Base-by-base conservation (phyloP, 2,329 filamentous ascomycete species). In the Monilinia polystroma region DNA sequence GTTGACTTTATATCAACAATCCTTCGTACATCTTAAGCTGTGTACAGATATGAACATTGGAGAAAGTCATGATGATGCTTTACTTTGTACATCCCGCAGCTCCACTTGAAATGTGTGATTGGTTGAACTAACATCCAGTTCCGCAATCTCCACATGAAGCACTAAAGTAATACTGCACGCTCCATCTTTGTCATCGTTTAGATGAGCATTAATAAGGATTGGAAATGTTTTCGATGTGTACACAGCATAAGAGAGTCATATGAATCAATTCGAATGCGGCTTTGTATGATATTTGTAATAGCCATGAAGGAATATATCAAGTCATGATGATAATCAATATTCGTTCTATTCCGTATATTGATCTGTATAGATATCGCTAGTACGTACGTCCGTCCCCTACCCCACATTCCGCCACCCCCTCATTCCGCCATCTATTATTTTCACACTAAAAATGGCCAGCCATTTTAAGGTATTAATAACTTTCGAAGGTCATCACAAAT, bases 141-240 rank as follows among this genome's bases (percentile, higher is more conserved):
- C 29, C 6, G 29, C 16, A 8, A 35, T 59, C 5, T 23, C 57
- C 20, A 23, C 29, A 35, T 47, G 18, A 16, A 49, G 20, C 32
- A n/a, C 12, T 20, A 6, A 23, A 23, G 11, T 59, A 49, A 49
- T 35, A 11, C 57, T n/a, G 20, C 35, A 20, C 10, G 29, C 29
- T 18, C 57, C 57, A 38, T 16, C 49, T 60, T 49, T 60, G 20
- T 60, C 43, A 60, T 60, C 35, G 29, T 23, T 56, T 60, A 49
- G 43, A 49, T 60, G 57, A 60, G 57, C 43, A 60, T 60, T 60
- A 23, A 23, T 49, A 49, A 60, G 43, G 32, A 43, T 49, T 59
- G 8, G 5, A 32, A 45, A 58, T 54, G n/a, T 54, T 32, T 32
- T 53, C 32, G 0, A 38, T 18, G 7, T 5, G 55, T 5, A 43